Conservation (phyloP, 2,329 filamentous ascomycete genomes). For the Penicillium sp. region DNA sequence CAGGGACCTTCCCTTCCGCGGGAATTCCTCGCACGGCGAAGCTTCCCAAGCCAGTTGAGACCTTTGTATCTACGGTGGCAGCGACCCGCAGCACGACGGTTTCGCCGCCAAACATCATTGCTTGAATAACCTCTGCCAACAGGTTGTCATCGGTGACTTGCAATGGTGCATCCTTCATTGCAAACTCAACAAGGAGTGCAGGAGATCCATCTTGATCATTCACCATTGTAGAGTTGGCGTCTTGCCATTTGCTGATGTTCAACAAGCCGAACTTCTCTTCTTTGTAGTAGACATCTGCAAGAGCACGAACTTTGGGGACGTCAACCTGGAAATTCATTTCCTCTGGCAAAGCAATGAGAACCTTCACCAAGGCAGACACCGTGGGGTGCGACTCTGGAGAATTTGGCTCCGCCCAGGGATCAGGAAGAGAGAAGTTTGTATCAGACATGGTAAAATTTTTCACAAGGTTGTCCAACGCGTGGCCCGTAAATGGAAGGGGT, state of each 20-base stretch:
- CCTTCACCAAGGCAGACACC: conserved; percentile 79
- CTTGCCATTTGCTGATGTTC: conserved; percentile 77
- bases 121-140: conserved; percentile 77
- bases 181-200: conserved; percentile 70
- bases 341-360: conserved; percentile 73
- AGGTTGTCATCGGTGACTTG: conserved; percentile 77
- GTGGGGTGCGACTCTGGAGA: conserved; percentile 71
- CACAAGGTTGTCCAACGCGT: conserved; percentile 77
- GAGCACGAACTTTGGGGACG: conserved; percentile 72
- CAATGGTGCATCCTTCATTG: conserved; percentile 75
- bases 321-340: conserved; percentile 84
- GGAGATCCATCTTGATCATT: conserved; percentile 59
- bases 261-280: conserved; percentile 76
- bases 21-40: conserved; percentile 82
- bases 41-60: conserved; percentile 77
- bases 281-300: conserved; percentile 77
- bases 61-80: conserved; percentile 77
- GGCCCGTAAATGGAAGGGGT: conserved; percentile 79
- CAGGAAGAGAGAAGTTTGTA: conserved; percentile 81
- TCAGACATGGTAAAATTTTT: conserved; percentile 83
- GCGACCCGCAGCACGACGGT: conserved; percentile 70
- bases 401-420: conserved; percentile 72
- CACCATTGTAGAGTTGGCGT: conserved; percentile 74
- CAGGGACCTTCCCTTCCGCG: conserved; percentile 75
- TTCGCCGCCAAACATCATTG: conserved; percentile 71